Percentiles rank a stretch among this genome's conserved stretches.
phyloP scores from a whole-genome alignment of 192 early-diverging fungal genomes.

The Mortierella hygrophila region DNA sequence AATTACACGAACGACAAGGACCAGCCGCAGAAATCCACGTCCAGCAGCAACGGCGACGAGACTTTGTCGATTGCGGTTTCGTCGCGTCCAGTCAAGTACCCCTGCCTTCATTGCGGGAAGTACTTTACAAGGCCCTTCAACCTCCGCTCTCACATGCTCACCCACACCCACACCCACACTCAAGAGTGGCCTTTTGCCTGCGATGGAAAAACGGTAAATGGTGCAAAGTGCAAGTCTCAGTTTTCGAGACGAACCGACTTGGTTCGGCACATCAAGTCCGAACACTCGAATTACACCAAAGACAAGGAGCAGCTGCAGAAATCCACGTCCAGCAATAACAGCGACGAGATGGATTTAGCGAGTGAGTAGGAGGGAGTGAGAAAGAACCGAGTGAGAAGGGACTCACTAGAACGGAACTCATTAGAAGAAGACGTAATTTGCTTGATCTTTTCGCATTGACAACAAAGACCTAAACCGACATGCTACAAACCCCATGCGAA shows the following conservation, averaged over 20 bases:
- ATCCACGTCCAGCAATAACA: neutral
- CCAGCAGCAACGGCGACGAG: no score
- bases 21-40: no score
- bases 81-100: neutral
- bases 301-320: neutral
- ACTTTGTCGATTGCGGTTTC: no score
- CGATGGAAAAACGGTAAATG: neutral
- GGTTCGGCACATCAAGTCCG: slow-evolving; percentile 19
- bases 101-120: slow-evolving; percentile 4
- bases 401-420: neutral
- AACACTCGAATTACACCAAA: slow-evolving; percentile 8
- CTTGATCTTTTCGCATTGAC: neutral
- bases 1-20: no score
- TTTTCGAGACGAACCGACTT: slow-evolving; percentile 40
- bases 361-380: no score
- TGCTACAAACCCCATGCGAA: neutral
- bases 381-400: neutral
- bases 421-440: neutral
- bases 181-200: slow-evolving; percentile 25
- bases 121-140: slow-evolving; percentile 35
- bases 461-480: neutral
- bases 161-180: slow-evolving; percentile 14
- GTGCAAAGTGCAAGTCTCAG: slow-evolving; percentile 4
- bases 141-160: slow-evolving; percentile 28
- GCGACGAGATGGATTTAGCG: neutral